phyloP scores from a whole-genome alignment of 2,329 filamentous ascomycete genomes.

The Pseudocercospora pini-densiflorae region DNA sequence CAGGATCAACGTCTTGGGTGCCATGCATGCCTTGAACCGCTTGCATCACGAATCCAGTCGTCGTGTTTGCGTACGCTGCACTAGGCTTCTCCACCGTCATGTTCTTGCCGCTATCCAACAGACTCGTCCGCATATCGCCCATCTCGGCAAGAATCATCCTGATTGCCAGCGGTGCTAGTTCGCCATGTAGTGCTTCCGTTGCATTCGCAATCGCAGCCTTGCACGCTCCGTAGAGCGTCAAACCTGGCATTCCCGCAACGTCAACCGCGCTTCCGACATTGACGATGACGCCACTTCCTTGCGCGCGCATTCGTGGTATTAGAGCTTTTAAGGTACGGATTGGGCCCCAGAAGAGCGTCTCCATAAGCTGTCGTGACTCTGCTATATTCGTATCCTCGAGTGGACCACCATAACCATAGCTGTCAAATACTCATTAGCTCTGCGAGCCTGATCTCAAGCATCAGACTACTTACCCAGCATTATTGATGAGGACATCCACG shows the following conservation, averaged over 20 bases:
- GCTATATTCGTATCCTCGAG: background rate
- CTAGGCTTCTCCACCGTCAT: background rate
- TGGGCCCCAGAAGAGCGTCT: conserved; percentile 7
- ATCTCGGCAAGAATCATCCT: background rate
- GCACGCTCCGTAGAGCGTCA: conserved; percentile 5
- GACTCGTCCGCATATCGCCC: conserved; percentile 1
- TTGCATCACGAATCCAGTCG: background rate
- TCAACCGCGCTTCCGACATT: background rate
- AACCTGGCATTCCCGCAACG: background rate
- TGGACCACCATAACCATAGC: conserved; percentile 5
- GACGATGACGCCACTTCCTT: background rate
- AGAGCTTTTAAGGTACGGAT: background rate
- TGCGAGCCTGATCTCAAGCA: background rate
- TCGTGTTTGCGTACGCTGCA: background rate
- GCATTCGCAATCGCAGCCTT: conserved; percentile 4
- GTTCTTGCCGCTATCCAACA: background rate
- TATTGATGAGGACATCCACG: conserved; percentile 21
- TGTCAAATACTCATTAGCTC: background rate
- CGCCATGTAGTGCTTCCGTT: background rate
- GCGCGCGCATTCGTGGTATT: background rate
- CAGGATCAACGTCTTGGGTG: background rate
- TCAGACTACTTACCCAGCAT: conserved; percentile 16
- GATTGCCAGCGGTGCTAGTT: conserved; percentile 2
- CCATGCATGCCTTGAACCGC: background rate
- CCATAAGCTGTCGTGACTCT: background rate